These are phyloP conservation scores for Diversispora eburnea DNA, from an alignment of 192 early-diverging fungal species.

Conservation along the genomic window DNA sequence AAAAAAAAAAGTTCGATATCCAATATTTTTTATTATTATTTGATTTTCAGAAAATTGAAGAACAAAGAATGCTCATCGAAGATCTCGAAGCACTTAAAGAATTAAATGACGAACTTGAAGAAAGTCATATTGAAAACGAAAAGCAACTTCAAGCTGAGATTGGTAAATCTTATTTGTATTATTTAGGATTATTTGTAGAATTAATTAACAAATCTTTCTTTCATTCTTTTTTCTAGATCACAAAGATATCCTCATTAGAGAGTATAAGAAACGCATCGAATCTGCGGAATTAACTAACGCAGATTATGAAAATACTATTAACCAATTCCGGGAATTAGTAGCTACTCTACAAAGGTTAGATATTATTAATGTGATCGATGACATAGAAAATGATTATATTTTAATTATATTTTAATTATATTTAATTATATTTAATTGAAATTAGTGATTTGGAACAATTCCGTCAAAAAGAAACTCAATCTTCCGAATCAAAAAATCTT, in stretches of 20 bases:
- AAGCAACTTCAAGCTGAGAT: conserved; percentile 83
- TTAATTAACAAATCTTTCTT: not conserved
- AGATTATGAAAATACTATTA: conserved; percentile 82
- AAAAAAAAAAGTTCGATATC: not conserved
- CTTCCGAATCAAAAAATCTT: conserved; percentile 49
- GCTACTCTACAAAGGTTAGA: conserved; percentile 64
- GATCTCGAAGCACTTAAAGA: conserved; percentile 89
- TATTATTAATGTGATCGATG: not conserved
- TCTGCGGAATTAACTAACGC: conserved; percentile 74
- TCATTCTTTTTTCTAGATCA: conserved; percentile 46
- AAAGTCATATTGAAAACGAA: conserved; percentile 85
- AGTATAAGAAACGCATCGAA: conserved; percentile 55
- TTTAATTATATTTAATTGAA: conserved; percentile 10
- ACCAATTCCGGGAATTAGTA: conserved; percentile 83
- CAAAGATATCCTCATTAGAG: conserved; percentile 66
- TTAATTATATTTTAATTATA: not conserved
- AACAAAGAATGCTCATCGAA: conserved; percentile 71
- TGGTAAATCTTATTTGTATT: conserved; percentile 32
- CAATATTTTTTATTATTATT: not conserved
- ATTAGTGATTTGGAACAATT: conserved; percentile 66
- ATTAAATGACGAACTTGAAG: conserved; percentile 90
- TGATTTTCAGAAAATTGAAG: conserved; percentile 62
- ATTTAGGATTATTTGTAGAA: not conserved
- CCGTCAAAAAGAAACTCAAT: conserved; percentile 62
- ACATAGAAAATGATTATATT: not conserved